Evolutionary conservation across 2,329 filamentous ascomycete species (phyloP), one percentile per base, ranked within the genome.

Genomic region (Clarireedia sp.): DNA sequence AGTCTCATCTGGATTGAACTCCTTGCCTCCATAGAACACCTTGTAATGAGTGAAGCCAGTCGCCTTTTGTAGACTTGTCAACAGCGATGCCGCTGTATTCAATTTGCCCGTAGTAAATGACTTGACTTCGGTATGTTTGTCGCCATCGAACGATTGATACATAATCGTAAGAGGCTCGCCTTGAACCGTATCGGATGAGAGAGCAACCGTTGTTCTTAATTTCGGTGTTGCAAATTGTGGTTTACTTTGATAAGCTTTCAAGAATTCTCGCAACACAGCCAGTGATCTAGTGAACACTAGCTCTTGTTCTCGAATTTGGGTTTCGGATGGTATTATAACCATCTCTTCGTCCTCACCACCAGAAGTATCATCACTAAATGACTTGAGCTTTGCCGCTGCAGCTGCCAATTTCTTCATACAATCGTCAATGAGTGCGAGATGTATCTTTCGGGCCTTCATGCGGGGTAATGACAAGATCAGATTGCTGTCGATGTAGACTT

Each of bases 21-120:
- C 76, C 53, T 78, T 77, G 1, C 89, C 89, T 16, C 79, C 78
- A 60, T 83, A 84, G 67, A 90, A 92, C 1, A 89, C 74, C 3
- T 81, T 83, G 63, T 90, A 87, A 63, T 87, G 89, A 5, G 83
- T 80, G 66, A 91, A 94, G 0, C 87, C 86, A 0, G 88, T 92
- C 16, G 79, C 79, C 57, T 83, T 77, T 33, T 80, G 78, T 41
- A 95, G 70, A 56, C 78, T 83, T 17, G 83, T 81, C 29, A 88
- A 75, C 5, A 95, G 73, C 43, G 88, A 85, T 1, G 80, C 78
- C 6, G 82, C 79, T 0, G 87, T 94, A 56, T 91, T 89, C 24
- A 81, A 76, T 45, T 79, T 78, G 0, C 87, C 88, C 61, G 94
- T 85, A 26, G 74, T 74, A 29, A 94, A 71, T 1, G 76, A 73